Evolutionary conservation across 1,284 basidiomycete genomes (phyloP), one percentile per base, ranked within the genome.

Genomic region (Moesziomyces globuligerus): DNA sequence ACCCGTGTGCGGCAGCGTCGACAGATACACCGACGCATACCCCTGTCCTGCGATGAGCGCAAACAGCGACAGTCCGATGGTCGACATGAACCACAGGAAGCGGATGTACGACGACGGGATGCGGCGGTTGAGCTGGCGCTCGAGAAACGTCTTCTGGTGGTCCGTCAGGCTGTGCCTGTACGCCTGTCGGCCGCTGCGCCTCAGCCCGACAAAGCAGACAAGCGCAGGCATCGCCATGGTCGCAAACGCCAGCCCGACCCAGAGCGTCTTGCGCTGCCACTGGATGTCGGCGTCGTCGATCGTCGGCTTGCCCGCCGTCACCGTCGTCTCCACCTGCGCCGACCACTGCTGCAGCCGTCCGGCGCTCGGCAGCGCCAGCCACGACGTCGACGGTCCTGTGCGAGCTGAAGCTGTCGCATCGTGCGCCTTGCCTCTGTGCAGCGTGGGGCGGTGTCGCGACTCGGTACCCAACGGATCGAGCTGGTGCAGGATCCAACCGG

Each of bases 211-310:
- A 21, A 82, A 66, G 42, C 80, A 82, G 4, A 81, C 75, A 0
- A 86, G 60, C 0, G 86, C 86, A 0, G 86, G 86, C 80, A 86
- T 84, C 21, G 85, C 80, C 86, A 87, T 87, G 3, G 86, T 85
- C 1, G 83, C 78, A 62, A 87, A 87, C 0, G 85, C 85, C n/a
- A 87, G 78, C 6, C 82, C 71, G 11, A 87, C 85, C 86, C 86
- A 87, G 75, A 80, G 71, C 81, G 86, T 87, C 77, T 87, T 87
- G 7, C 86, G 78, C 75, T 87, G 85, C 86, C 86, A 87, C 60
- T 87, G 86, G 8, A 85, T 81, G 43, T 81, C 71, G 15, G 72
- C 71, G 25, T 73, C 60, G 45, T 74, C 72, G 32, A 72, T 68
- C 10, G 47, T 49, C 0, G 62, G 62, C n/a, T 61, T 57, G 2